Conservation (phyloP, 768 basidiomycete species). For the Heimioporus sp. region DNA sequence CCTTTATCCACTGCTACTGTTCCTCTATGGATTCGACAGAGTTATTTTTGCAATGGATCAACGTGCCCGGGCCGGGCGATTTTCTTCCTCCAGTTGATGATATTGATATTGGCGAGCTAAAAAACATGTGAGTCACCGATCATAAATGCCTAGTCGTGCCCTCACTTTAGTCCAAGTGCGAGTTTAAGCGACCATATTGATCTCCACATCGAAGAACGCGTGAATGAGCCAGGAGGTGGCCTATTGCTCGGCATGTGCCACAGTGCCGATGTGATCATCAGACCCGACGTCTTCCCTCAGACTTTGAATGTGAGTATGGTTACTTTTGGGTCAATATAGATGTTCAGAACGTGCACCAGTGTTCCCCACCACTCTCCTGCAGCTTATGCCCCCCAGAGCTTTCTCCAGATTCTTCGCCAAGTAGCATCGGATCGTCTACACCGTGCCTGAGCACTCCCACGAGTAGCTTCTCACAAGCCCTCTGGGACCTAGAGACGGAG, state of each 20-base stretch:
- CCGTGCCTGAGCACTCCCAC: conserved; percentile 20
- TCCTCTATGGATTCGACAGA: conserved; percentile 11
- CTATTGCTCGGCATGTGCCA: conserved; percentile 8
- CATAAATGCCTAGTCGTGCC: neutral
- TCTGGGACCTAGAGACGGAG: too few species aligned
- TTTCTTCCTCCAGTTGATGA: conserved; percentile 24
- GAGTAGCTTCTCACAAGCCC: neutral
- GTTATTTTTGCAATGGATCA: conserved; percentile 15
- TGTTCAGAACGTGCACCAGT: conserved; percentile 6
- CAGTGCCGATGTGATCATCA: too few species aligned
- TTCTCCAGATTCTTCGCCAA: conserved; percentile 27
- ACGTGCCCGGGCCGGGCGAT: conserved; percentile 11
- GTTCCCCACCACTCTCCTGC: neutral
- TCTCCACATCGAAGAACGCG: neutral
- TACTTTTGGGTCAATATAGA: neutral
- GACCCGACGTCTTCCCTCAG: neutral
- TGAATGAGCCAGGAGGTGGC: conserved; percentile 5
- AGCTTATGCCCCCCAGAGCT: conserved; percentile 11
- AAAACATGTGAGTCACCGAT: conserved; percentile 18
- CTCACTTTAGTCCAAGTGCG: conserved; percentile 10
- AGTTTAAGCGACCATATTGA: neutral
- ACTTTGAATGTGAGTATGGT: conserved; percentile 10
- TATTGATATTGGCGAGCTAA: conserved; percentile 3
- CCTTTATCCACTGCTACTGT: neutral
- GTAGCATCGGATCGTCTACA: conserved; percentile 21